Conservation (phyloP, 495 filamentous ascomycete genomes). For the Amniculicola lignicola region DNA sequence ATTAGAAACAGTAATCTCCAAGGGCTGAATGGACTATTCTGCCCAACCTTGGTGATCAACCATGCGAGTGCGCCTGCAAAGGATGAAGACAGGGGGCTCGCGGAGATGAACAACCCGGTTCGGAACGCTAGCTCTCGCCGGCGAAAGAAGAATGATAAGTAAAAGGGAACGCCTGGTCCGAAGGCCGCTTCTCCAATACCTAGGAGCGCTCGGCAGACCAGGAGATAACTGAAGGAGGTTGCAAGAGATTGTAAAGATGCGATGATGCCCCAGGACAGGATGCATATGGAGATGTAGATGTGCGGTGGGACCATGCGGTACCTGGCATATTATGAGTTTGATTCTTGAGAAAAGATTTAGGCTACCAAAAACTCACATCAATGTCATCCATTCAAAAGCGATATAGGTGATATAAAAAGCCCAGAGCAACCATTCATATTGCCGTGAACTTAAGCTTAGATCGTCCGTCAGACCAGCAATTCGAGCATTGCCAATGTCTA, state of each 20-base stretch:
- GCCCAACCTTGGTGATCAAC: conserved; percentile 70
- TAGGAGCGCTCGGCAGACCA: conserved; percentile 27
- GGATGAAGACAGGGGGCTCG: conserved; percentile 75
- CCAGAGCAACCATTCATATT: conserved; percentile 67
- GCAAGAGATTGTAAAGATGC: conserved; percentile 63
- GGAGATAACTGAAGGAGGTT: conserved; percentile 44
- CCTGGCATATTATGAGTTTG: conserved; percentile 7
- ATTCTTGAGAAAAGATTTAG: conserved; percentile 18
- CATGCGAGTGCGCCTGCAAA: conserved; percentile 83
- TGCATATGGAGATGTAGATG: conserved; percentile 54
- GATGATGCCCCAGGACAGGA: conserved; percentile 63
- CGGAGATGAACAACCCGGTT: conserved; percentile 73
- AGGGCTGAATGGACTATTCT: conserved; percentile 57
- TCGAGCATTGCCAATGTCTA: conserved; percentile 50
- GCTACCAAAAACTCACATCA: conserved; percentile 53
- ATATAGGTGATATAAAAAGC: conserved; percentile 73
- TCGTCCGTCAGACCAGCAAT: conserved; percentile 70
- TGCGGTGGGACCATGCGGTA: conserved; percentile 50
- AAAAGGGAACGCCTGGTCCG: conserved; percentile 60
- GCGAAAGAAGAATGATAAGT: conserved; percentile 83
- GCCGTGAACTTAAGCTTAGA: conserved; percentile 48
- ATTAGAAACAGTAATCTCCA: conserved; percentile 84
- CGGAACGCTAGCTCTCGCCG: conserved; percentile 75
- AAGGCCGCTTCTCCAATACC: conserved; percentile 42
- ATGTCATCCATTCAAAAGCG: conserved; percentile 70